These are phyloP conservation scores for Emergomyces pasteurianus DNA, from an alignment of 2,329 filamentous ascomycete species.

Conservation along the genomic window DNA sequence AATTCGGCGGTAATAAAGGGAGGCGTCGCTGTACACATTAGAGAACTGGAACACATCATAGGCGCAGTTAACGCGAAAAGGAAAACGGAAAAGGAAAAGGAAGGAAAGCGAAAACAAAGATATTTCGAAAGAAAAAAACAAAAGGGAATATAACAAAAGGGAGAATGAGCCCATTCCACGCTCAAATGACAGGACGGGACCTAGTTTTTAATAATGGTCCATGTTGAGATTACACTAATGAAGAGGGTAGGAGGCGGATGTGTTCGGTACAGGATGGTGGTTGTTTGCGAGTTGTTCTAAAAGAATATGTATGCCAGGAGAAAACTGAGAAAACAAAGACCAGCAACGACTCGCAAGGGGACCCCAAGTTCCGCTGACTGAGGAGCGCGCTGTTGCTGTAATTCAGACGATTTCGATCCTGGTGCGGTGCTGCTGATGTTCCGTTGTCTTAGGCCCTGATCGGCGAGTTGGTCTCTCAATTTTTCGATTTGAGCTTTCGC, in stretches of 20 bases:
- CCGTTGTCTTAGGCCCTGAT: conserved; percentile 65
- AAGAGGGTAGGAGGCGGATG: conserved; percentile 8
- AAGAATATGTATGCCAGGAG: conserved; percentile 94
- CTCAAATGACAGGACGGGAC: neutral
- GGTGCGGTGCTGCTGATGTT: conserved; percentile 51
- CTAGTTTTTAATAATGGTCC: neutral
- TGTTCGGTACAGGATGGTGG: conserved; percentile 3
- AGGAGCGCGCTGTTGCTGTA: conserved; percentile 41
- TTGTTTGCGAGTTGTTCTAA: conserved; percentile 36
- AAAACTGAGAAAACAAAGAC: conserved; percentile 80
- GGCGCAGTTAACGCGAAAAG: neutral
- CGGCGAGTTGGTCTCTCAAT: conserved; percentile 51
- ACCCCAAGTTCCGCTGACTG: conserved; percentile 58
- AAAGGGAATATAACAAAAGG: neutral
- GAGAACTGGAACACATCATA: neutral
- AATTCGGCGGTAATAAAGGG: neutral
- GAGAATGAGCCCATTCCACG: neutral
- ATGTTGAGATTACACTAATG: conserved; percentile 5
- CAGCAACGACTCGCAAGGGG: conserved; percentile 71
- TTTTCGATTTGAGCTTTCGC: conserved; percentile 61
- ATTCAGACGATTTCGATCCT: conserved; percentile 38
- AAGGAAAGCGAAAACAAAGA: neutral
- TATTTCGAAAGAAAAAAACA: neutral
- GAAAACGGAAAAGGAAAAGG: conserved; percentile 7
- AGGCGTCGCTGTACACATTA: neutral